These are phyloP conservation scores for Silybum marianum DNA, from an alignment of 129 eudicot species.

Conservation along the genomic window DNA sequence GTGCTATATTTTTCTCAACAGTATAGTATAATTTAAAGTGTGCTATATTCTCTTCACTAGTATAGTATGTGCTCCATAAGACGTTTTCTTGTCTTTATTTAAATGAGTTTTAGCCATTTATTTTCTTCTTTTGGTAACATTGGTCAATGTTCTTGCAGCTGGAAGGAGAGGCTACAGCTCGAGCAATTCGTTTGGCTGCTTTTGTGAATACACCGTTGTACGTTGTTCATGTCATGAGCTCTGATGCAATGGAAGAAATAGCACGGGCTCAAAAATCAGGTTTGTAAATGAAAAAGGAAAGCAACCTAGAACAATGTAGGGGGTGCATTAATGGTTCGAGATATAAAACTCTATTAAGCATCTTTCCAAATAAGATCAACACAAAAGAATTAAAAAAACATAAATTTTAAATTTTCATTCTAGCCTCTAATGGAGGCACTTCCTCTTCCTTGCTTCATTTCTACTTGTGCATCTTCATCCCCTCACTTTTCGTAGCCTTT, in stretches of 20 bases:
- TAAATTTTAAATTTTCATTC: not conserved
- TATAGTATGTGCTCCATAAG: not conserved
- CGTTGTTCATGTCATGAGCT: constrained; percentile 98
- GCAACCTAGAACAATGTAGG: not conserved
- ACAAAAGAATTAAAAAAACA: too few species aligned
- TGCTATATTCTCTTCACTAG: not conserved
- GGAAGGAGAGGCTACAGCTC: constrained; percentile 96
- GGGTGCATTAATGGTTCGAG: not conserved
- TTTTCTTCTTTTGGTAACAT: not conserved
- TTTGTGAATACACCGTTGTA: constrained; percentile 97
- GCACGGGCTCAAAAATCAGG: constrained; percentile 96
- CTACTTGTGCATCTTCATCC: not conserved
- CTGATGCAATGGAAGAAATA: constrained; percentile 97
- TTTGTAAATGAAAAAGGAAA: constrained; percentile 29
- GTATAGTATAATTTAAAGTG: not conserved
- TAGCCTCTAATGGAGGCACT: not conserved
- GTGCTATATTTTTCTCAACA: not conserved
- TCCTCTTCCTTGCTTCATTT: not conserved
- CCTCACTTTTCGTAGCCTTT: not conserved
- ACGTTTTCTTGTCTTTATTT: not conserved
- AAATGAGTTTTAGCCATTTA: constrained; percentile 9
- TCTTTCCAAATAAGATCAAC: too few species aligned
- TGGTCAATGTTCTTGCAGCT: constrained; percentile 51
- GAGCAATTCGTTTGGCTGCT: constrained; percentile 94
- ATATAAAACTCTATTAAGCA: not conserved